A percentile compares a stretch with the other conserved stretches of the same genome.
Conservation (phyloP, 768 basidiomycete genomes). For the Rhodocollybia butyracea region DNA sequence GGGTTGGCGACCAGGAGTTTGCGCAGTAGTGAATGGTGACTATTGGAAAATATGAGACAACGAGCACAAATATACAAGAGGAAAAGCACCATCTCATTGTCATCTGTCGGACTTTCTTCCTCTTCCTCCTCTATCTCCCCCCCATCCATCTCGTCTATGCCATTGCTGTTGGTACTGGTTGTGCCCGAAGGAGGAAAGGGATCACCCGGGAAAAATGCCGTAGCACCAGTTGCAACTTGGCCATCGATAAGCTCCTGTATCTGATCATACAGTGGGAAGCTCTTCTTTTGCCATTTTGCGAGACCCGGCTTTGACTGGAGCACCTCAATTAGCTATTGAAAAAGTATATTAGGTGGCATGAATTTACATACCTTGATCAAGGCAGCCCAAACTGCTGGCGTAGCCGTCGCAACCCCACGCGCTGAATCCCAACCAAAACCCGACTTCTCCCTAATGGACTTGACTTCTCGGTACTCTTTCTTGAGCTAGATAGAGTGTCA, state of each 20-base stretch:
- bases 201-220: constrained; percentile 9
- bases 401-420: not conserved
- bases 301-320: not conserved
- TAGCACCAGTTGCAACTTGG: constrained; percentile 13
- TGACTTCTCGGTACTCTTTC: not conserved
- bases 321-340: not conserved
- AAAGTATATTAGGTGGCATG: not conserved
- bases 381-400: not conserved
- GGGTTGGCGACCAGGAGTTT: not conserved
- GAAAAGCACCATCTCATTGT: too few species aligned
- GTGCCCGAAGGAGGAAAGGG: not conserved
- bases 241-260: constrained; percentile 10
- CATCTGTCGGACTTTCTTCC: not conserved
- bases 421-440: constrained; percentile 1
- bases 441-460: not conserved
- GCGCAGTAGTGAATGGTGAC: not conserved
- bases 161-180: not conserved
- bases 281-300: constrained; percentile 9
- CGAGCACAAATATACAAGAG: too few species aligned
- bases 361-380: not conserved
- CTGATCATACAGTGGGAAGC: constrained; percentile 15
- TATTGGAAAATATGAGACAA: too few species aligned
- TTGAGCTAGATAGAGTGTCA: constrained; percentile 4
- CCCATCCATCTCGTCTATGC: not conserved
- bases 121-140: too few species aligned